A percentile compares a stretch with the other conserved stretches of the same genome.
Evolutionary conservation across 2,329 filamentous ascomycete genomes (phyloP).

Genomic region (Cryphonectria japonica): DNA sequence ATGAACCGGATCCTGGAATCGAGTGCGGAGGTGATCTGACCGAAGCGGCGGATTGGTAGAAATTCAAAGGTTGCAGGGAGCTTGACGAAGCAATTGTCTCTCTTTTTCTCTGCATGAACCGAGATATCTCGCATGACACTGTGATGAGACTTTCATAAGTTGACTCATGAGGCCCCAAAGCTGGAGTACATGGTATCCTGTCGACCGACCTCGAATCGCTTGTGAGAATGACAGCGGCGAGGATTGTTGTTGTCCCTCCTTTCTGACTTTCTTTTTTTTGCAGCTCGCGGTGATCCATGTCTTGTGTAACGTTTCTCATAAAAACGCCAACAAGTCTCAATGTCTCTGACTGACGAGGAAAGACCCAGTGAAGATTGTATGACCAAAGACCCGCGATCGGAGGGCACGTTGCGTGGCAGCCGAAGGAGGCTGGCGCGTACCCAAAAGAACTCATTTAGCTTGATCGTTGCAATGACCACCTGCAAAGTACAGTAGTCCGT

Average conservation of each 20-base stretch:
- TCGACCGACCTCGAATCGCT: background rate
- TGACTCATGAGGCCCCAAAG: background rate
- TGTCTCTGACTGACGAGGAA: background rate
- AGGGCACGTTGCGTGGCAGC: background rate
- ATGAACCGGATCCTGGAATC: background rate
- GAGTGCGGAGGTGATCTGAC: background rate
- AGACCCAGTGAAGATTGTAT: background rate
- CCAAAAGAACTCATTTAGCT: background rate
- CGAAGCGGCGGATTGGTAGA: background rate
- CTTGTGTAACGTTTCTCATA: conserved; percentile 25
- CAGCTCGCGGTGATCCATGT: conserved; percentile 21
- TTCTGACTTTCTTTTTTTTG: no score
- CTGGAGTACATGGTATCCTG: background rate
- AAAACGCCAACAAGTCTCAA: conserved; percentile 3
- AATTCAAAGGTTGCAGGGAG: background rate
- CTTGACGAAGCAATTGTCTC: background rate
- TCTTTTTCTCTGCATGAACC: background rate
- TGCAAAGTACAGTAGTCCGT: background rate
- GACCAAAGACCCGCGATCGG: conserved; percentile 6
- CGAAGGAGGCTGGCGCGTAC: background rate
- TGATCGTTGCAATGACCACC: background rate
- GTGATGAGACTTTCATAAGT: background rate
- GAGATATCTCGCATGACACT: background rate
- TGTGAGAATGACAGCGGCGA: background rate
- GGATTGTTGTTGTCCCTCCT: background rate